These are phyloP conservation scores for Strigomonas culicis DNA, from an alignment of 208 protist species.

Conservation along the genomic window DNA sequence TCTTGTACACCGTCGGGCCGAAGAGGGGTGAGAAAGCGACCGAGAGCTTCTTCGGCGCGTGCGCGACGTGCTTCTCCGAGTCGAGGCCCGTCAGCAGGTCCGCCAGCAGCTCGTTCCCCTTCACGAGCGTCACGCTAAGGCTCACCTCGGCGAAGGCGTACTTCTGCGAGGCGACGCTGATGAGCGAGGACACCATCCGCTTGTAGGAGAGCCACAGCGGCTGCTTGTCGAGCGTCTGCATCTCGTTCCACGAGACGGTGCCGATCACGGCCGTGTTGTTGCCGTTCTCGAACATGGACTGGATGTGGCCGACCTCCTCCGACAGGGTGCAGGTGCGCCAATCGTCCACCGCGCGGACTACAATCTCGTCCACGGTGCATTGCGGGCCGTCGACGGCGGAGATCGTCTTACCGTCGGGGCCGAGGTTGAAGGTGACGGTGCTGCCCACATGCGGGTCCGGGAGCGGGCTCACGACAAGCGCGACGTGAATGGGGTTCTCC, in stretches of 20 bases:
- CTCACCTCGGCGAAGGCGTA: slow-evolving; percentile 47
- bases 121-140: slow-evolving; percentile 38
- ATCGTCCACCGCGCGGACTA: slow-evolving; percentile 33
- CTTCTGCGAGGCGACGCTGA: slow-evolving; percentile 39
- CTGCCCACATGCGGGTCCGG: slow-evolving; percentile 1
- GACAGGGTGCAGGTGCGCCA: slow-evolving; percentile 28
- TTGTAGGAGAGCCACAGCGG: slow-evolving; percentile 66
- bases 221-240: slow-evolving; percentile 45
- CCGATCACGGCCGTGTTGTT: slow-evolving; percentile 60
- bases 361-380: slow-evolving; percentile 36
- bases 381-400: slow-evolving; percentile 19
- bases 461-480: slow-evolving; percentile 21
- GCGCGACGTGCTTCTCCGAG: slow-evolving; percentile 14
- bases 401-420: slow-evolving; percentile 28
- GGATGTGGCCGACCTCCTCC: slow-evolving; percentile 31
- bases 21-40: slow-evolving; percentile 58
- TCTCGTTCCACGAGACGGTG: slow-evolving; percentile 31
- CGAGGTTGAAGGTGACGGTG: slow-evolving; percentile 17
- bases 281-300: slow-evolving; percentile 52
- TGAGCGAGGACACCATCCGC: slow-evolving; percentile 45
- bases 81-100: slow-evolving; percentile 28
- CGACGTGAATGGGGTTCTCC: slow-evolving; percentile 28
- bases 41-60: slow-evolving; percentile 26
- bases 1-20: slow-evolving; percentile 54
- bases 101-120: slow-evolving; percentile 35